Conservation (phyloP, 2,329 filamentous ascomycete species). For the Chaetomium sp. region DNA sequence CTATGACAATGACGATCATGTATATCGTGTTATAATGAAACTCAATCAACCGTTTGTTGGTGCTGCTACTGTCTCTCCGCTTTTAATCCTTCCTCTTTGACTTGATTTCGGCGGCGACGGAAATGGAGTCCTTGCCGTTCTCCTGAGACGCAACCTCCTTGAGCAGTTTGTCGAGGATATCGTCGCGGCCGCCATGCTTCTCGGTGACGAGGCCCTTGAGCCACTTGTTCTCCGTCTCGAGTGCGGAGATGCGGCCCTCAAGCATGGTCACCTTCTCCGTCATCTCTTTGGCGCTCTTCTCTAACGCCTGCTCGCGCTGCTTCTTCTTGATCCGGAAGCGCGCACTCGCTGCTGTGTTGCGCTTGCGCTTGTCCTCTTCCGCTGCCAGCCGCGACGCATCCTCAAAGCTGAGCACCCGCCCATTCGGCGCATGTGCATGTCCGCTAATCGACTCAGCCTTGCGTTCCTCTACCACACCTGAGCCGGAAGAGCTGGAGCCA, state of each 20-base stretch:
- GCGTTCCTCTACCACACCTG: slow-evolving; percentile 36
- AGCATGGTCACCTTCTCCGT: slow-evolving; percentile 69
- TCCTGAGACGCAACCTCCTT: slow-evolving; percentile 41
- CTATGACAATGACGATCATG: not conserved
- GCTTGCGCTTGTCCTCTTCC: slow-evolving; percentile 83
- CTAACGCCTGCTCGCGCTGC: slow-evolving; percentile 81
- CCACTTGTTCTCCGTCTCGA: slow-evolving; percentile 82
- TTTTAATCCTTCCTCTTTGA: slow-evolving; percentile 14
- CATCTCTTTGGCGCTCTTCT: slow-evolving; percentile 76
- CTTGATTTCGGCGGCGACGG: slow-evolving; percentile 7
- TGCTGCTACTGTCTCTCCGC: not conserved
- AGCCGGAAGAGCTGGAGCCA: not conserved
- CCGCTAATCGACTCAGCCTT: slow-evolving; percentile 36
- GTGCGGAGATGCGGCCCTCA: slow-evolving; percentile 65
- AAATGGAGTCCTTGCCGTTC: slow-evolving; percentile 13
- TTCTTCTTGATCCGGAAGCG: slow-evolving; percentile 95
- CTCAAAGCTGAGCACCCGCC: slow-evolving; percentile 52
- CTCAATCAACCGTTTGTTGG: not conserved
- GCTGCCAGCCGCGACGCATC: slow-evolving; percentile 67
- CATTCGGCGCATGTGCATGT: slow-evolving; percentile 1
- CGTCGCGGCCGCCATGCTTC: slow-evolving; percentile 62
- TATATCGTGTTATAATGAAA: not conserved
- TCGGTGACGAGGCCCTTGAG: slow-evolving; percentile 73
- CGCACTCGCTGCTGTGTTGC: slow-evolving; percentile 82
- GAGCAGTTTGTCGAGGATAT: slow-evolving; percentile 43